These are phyloP conservation scores for Ailanthus altissimus DNA, from an alignment of 345 rosid species.

Conservation along the genomic window DNA sequence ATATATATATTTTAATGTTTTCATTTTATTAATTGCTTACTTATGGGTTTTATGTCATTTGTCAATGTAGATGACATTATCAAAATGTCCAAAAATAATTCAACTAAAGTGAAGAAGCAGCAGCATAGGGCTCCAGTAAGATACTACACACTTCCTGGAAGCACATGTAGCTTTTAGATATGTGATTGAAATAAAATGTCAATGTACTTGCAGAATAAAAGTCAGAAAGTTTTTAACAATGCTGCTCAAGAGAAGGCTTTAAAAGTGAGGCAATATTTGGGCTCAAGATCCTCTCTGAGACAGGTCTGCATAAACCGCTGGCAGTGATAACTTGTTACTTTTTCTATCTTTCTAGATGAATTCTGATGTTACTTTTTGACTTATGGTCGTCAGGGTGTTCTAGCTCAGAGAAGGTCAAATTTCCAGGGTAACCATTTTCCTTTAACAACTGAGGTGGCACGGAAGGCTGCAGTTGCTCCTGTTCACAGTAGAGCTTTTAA, in stretches of 20 bases:
- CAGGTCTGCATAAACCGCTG: conserved; percentile 48
- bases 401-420: conserved; percentile 75
- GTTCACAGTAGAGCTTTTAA: conserved; percentile 52
- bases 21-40: conserved; percentile 1
- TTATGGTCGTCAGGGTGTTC: conserved; percentile 56
- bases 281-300: conserved; percentile 68
- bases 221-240: conserved; percentile 40
- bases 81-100: conserved; percentile 69
- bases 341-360: not conserved
- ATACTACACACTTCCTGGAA: conserved; percentile 10
- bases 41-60: not conserved
- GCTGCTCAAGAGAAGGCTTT: conserved; percentile 46
- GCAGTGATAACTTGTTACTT: not conserved
- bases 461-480: conserved; percentile 54
- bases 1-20: not conserved
- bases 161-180: not conserved
- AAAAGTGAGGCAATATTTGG: conserved; percentile 57
- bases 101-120: conserved; percentile 51
- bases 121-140: conserved; percentile 55
- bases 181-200: conserved; percentile 8
- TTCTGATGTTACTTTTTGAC: not conserved
- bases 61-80: conserved; percentile 64
- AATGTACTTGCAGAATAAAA: conserved; percentile 55
- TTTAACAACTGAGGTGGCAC: conserved; percentile 51
- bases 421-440: conserved; percentile 68